Conservation (phyloP, 2,329 filamentous ascomycete genomes). For the Paracoccidioides lutzii region DNA sequence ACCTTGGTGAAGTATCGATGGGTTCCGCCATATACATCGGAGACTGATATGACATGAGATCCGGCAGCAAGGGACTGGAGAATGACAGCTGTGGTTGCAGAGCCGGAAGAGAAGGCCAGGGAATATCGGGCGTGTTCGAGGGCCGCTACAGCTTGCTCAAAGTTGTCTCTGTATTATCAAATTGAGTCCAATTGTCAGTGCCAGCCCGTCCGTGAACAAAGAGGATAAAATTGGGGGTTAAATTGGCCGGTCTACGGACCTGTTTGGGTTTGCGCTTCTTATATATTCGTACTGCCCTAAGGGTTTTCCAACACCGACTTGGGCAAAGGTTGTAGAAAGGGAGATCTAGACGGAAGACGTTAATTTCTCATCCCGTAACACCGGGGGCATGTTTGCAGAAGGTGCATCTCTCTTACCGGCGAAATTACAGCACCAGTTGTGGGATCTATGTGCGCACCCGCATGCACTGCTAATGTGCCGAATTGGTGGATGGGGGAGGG, state of each 20-base stretch:
- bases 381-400: neutral
- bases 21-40: conserved; percentile 94
- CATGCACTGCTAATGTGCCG: conserved; percentile 89
- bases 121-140: conserved; percentile 88
- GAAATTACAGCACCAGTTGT: conserved; percentile 91
- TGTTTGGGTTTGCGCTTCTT: conserved; percentile 85
- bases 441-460: conserved; percentile 80
- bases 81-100: conserved; percentile 83
- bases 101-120: conserved; percentile 87
- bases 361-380: conserved; percentile 7
- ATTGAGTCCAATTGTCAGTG: conserved; percentile 1
- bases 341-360: conserved; percentile 51
- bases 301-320: conserved; percentile 74
- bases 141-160: conserved; percentile 79
- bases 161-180: conserved; percentile 54
- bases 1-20: conserved; percentile 99
- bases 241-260: conserved; percentile 23
- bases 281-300: conserved; percentile 88
- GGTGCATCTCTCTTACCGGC: conserved; percentile 38
- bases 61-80: conserved; percentile 83
- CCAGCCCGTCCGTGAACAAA: no score
- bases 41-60: conserved; percentile 90
- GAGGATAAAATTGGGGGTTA: neutral
- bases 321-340: conserved; percentile 91
- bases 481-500: conserved; percentile 67